phyloP scores from a whole-genome alignment of 345 rosid species.

The Pugionium cornutum region DNA sequence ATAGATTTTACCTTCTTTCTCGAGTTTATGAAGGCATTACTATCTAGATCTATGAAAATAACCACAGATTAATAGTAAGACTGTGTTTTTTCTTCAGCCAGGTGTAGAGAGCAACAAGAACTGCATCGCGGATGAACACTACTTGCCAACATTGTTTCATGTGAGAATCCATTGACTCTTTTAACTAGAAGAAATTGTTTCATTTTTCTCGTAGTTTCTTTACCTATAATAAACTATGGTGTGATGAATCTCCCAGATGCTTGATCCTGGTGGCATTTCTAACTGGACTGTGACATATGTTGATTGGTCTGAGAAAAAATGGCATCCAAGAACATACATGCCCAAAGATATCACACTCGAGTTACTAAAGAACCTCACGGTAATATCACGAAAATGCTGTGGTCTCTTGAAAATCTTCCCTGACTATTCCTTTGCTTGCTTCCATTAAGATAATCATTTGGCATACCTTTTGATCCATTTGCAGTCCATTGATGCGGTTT shows the following conservation, averaged over 20 bases:
- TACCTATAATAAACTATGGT: slow-evolving; percentile 17
- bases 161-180: slow-evolving; percentile 51
- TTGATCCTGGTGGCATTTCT: slow-evolving; percentile 89
- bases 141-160: slow-evolving; percentile 82
- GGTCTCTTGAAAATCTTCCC: slow-evolving; percentile 15
- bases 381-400: slow-evolving; percentile 26
- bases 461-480: slow-evolving; percentile 30
- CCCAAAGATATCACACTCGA: slow-evolving; percentile 59
- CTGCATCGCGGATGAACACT: slow-evolving; percentile 99
- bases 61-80: slow-evolving; percentile 25
- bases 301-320: slow-evolving; percentile 98
- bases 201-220: not conserved
- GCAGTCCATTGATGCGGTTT: slow-evolving; percentile 73
- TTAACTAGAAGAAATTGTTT: not conserved
- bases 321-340: slow-evolving; percentile 92
- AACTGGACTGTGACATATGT: slow-evolving; percentile 93
- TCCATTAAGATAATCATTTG: not conserved
- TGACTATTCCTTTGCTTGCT: slow-evolving; percentile 9
- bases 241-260: slow-evolving; percentile 52
- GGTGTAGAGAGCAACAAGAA: slow-evolving; percentile 82
- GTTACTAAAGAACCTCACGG: slow-evolving; percentile 76
- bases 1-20: slow-evolving; percentile 13
- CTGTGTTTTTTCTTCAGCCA: slow-evolving; percentile 60
- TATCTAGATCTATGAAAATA: slow-evolving; percentile 2
- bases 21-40: not conserved